phyloP scores from a whole-genome alignment of 139 green algal species.

The Ostreobium quekettii region DNA sequence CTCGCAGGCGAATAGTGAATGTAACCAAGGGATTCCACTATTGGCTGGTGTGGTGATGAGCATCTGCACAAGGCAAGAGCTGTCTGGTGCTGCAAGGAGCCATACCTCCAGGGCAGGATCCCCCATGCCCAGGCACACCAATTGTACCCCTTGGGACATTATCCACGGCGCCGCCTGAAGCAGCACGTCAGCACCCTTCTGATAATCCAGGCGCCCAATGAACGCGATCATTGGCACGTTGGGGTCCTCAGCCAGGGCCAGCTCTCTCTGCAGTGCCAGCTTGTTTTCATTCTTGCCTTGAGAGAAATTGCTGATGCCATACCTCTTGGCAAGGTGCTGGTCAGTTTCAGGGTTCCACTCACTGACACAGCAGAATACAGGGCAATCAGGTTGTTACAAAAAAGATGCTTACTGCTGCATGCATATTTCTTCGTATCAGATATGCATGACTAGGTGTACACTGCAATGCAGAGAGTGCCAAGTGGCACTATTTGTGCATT shows the following conservation, averaged over 20 bases:
- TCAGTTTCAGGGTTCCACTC: conserved; percentile 65
- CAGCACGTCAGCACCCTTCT: conserved; percentile 70
- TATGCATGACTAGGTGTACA: no score
- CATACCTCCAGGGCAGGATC: conserved; percentile 62
- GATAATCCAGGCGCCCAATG: conserved; percentile 69
- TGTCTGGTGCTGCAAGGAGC: background rate
- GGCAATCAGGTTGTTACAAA: no score
- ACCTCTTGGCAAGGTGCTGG: conserved; percentile 44
- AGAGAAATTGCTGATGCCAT: conserved; percentile 33
- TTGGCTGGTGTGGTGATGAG: no score
- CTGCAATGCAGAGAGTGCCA: no score
- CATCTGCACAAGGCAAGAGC: background rate
- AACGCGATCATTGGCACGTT: conserved; percentile 64
- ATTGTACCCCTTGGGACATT: conserved; percentile 49
- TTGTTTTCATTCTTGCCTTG: conserved; percentile 64
- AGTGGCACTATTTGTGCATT: no score
- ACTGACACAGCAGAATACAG: no score
- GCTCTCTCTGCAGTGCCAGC: conserved; percentile 57
- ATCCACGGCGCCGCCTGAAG: conserved; percentile 39
- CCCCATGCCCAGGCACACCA: conserved; percentile 72
- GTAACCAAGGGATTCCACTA: background rate
- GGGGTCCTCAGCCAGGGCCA: conserved; percentile 47
- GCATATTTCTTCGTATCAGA: no score
- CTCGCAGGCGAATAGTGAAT: background rate
- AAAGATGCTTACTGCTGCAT: no score